Evolutionary conservation across 2,329 filamentous ascomycete species (phyloP), one percentile per base, ranked within the genome.

Genomic region (Rugonectria rugulosa): DNA sequence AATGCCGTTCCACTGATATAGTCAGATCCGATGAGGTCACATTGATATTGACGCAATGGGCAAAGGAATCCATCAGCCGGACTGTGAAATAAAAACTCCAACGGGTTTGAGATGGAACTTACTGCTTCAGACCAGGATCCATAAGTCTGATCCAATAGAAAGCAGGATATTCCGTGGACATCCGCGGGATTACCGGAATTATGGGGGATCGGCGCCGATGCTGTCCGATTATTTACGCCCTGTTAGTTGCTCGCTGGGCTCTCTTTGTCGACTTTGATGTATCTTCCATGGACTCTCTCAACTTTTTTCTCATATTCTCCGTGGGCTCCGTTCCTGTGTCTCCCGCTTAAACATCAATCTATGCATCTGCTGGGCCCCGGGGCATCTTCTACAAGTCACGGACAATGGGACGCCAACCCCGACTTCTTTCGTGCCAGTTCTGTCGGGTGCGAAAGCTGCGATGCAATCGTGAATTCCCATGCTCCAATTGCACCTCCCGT

Each of bases 391-490:
- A 15, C 15, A 14, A 40, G 20, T 12, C 11, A 23, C 36, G 19
- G 20, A 36, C n/a, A 36, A 72, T 72, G 70, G 70, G 64, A 31
- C 68, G 69, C 11, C 70, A 73, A 60, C 66, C 69, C 52, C 67
- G 72, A 10, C 70, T 71, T 27, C 65, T 73, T 32, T 73, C 72
- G 36, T 73, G 72, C 42, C 67, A 71, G 51, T 65, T 73, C 44
- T 73, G 72, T 56, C 65, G 72, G 46, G 63, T 67, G 47, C 71
- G 71, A 53, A 74, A 74, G 62, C 58, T 74, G 29, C 69, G 72
- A 31, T 74, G 72, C 63, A 74, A 70, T 46, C 68, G 72, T 36
- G 63, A 71, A 42, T 73, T 73, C 46, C 72, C 72, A 4, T 74
- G 72, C 57, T 67, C 67, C 44, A 74, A 74, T 61, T 74, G 72